Percentiles rank a stretch among this genome's conserved stretches.
Evolutionary conservation across 257 asterid genomes (phyloP).

Genomic region (Dorcoceras hygrometricum): DNA sequence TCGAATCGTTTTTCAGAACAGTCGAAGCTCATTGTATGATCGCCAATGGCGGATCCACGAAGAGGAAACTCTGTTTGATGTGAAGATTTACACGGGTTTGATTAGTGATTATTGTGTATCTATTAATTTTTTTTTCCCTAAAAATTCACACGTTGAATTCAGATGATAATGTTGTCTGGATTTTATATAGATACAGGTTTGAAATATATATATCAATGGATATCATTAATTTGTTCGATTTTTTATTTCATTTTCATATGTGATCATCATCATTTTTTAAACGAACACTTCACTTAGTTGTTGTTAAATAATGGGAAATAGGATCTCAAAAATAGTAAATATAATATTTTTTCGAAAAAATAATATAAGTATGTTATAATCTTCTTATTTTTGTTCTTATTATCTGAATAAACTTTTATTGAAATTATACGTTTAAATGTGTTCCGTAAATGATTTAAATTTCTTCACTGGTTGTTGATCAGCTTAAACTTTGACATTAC

Average conservation of each 20-base stretch:
- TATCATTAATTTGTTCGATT: background rate
- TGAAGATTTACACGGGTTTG: constrained; percentile 21
- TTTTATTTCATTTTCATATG: constrained; percentile 4
- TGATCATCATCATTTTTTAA: background rate
- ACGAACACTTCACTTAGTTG: background rate
- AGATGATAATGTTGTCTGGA: constrained; percentile 22
- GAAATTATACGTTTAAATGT: background rate
- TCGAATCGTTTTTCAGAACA: constrained; percentile 45
- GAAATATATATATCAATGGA: background rate
- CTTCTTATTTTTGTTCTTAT: background rate
- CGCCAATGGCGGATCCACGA: constrained; percentile 12
- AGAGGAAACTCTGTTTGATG: constrained; percentile 31
- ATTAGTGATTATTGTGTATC: background rate
- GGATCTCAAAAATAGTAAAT: too few relatives aligned
- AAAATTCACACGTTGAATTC: constrained; percentile 10
- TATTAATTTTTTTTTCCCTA: too few relatives aligned
- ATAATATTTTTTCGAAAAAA: too few relatives aligned
- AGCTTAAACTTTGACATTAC: constrained; percentile 25
- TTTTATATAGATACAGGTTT: too few relatives aligned
- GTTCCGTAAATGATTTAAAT: too few relatives aligned
- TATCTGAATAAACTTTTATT: too few relatives aligned
- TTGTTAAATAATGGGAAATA: background rate
- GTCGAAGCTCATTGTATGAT: constrained; percentile 16
- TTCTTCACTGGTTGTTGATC: constrained; percentile 20
- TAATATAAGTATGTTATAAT: too few relatives aligned